phyloP scores from a whole-genome alignment of 495 filamentous ascomycete species.

The Aspergillus cavernicola region DNA sequence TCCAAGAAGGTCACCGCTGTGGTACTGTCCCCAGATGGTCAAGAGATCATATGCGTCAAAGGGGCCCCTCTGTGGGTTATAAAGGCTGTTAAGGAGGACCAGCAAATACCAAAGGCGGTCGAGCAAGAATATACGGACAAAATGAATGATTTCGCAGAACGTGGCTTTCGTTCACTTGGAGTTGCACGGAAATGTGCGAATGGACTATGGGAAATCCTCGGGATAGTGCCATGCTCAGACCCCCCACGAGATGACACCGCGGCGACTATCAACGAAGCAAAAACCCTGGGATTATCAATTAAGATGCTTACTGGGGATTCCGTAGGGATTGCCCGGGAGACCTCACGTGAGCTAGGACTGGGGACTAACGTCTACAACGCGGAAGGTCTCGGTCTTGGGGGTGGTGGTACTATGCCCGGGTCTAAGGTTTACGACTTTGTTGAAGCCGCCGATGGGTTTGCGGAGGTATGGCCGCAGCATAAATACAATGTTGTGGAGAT shows the following conservation, averaged over 20 bases:
- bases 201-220: conserved; percentile 81
- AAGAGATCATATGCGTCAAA: conserved; percentile 84
- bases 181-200: conserved; percentile 81
- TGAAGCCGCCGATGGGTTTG: conserved; percentile 91
- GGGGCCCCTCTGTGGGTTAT: conserved; percentile 83
- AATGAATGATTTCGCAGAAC: conserved; percentile 83
- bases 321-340: conserved; percentile 88
- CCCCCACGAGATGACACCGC: conserved; percentile 89
- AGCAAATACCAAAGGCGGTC: conserved; percentile 67
- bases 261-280: conserved; percentile 85
- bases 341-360: conserved; percentile 82
- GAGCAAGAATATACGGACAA: conserved; percentile 82
- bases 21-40: conserved; percentile 75
- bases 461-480: conserved; percentile 93
- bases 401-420: conserved; percentile 85
- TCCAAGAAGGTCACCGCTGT: conserved; percentile 89
- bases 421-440: conserved; percentile 93
- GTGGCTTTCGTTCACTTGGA: conserved; percentile 90
- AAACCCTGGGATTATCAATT: conserved; percentile 80
- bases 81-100: conserved; percentile 77
- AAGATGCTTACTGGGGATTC: conserved; percentile 98
- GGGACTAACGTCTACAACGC: conserved; percentile 94
- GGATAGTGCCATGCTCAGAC: conserved; percentile 91
- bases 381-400: conserved; percentile 77
- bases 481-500: conserved; percentile 97